Conservation (phyloP, 2,329 filamentous ascomycete species). For the Paraphoma sp. region DNA sequence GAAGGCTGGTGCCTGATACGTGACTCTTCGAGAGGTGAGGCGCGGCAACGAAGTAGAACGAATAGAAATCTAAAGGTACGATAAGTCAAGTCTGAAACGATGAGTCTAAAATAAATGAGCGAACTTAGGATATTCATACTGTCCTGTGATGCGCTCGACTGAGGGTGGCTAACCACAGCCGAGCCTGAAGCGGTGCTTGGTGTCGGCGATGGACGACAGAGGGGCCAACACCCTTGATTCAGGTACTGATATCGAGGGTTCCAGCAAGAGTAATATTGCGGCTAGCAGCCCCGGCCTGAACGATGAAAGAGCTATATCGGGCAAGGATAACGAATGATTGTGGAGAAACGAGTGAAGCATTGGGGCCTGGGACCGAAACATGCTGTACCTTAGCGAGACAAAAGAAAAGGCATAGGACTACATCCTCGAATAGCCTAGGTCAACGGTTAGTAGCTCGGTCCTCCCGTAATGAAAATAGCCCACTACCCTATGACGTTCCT, state of each 20-base stretch:
- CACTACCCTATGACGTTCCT: conserved; percentile 31
- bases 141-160: conserved; percentile 14
- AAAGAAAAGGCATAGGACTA: conserved; percentile 6
- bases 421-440: conserved; percentile 6
- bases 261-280: conserved; percentile 13
- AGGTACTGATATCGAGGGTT: conserved; percentile 26
- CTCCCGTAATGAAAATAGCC: conserved; percentile 29
- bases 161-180: conserved; percentile 18
- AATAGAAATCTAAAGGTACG: conserved; percentile 8
- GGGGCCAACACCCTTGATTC: conserved; percentile 28
- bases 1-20: conserved; percentile 1
- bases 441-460: conserved; percentile 24
- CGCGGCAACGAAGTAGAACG: conserved; percentile 8
- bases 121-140: conserved; percentile 27
- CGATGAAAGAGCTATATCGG: conserved; percentile 22
- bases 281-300: conserved; percentile 20
- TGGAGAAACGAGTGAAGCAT: conserved; percentile 29
- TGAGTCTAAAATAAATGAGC: not conserved
- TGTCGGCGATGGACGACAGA: conserved; percentile 25
- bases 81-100: not conserved
- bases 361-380: conserved; percentile 16
- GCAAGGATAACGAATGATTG: conserved; percentile 24
- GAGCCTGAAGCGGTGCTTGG: conserved; percentile 13
- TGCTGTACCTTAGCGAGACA: conserved; percentile 12
- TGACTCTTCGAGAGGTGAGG: conserved; percentile 14